These are phyloP conservation scores for Podospora comata DNA, from an alignment of 495 filamentous ascomycete genomes.

Conservation along the genomic window DNA sequence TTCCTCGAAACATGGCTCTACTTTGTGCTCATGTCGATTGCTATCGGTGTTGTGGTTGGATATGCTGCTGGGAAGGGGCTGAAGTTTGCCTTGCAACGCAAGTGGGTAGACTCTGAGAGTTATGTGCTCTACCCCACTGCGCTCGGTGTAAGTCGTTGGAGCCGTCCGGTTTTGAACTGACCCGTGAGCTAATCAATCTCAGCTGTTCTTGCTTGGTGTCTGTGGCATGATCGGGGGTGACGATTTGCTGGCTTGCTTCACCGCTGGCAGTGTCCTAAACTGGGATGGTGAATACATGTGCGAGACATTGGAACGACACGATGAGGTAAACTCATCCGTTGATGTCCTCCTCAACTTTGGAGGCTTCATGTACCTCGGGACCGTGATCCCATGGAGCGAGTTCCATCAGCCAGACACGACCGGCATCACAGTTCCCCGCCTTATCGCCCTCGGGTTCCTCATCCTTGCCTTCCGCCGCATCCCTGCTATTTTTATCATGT, in stretches of 20 bases:
- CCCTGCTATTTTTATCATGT: constrained; percentile 36
- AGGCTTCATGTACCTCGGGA: constrained; percentile 84
- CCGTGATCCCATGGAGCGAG: constrained; percentile 69
- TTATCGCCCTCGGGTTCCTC: constrained; percentile 69
- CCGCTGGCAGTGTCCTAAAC: constrained; percentile 83
- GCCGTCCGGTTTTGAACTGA: too few species aligned
- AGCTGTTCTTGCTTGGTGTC: constrained; percentile 70
- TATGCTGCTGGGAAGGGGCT: constrained; percentile 64
- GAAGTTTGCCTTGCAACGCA: constrained; percentile 46
- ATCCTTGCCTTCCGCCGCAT: constrained; percentile 63
- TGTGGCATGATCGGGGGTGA: constrained; percentile 85
- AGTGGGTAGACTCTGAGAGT: constrained; percentile 80
- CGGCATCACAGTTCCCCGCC: constrained; percentile 55
- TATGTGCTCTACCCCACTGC: constrained; percentile 83
- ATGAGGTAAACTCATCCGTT: constrained; percentile 80
- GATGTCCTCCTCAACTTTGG: constrained; percentile 71
- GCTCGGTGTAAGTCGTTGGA: constrained; percentile 53
- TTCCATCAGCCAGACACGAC: constrained; percentile 41
- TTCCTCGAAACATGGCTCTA: constrained; percentile 80
- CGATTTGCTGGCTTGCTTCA: constrained; percentile 87
- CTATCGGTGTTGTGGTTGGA: constrained; percentile 68
- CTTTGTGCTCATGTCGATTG: constrained; percentile 66
- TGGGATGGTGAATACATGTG: constrained; percentile 84
- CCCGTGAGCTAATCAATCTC: neutral
- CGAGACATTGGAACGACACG: constrained; percentile 66